Conservation (phyloP, 352 stramenopile species). For the Phytopythium boreale region DNA sequence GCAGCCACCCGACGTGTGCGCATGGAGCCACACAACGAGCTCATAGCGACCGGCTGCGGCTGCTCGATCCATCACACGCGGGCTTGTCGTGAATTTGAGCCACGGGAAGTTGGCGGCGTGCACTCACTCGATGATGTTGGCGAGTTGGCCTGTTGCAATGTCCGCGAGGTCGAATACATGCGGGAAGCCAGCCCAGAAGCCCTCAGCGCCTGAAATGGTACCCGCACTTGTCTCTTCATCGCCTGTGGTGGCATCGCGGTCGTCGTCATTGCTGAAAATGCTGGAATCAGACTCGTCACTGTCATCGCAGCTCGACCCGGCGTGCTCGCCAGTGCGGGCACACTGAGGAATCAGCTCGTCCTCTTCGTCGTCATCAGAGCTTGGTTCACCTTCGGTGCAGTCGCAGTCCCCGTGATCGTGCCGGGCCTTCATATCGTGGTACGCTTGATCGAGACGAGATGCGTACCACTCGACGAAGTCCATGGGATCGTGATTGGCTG, state of each 20-base stretch:
- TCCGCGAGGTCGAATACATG: neutral
- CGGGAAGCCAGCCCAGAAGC: neutral
- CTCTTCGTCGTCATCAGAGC: neutral
- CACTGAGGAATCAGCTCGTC: neutral
- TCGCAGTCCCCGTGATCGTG: neutral
- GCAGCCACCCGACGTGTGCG: neutral
- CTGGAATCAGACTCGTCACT: neutral
- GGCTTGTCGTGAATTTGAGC: neutral
- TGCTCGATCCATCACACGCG: neutral
- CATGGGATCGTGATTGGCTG: neutral
- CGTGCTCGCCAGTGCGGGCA: neutral
- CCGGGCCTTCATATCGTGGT: neutral
- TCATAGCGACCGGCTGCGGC: neutral
- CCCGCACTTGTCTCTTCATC: too few relatives aligned
- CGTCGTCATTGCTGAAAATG: neutral
- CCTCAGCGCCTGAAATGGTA: too few relatives aligned
- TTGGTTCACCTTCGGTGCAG: neutral
- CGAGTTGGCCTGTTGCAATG: neutral
- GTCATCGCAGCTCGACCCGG: neutral
- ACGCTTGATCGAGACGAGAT: neutral
- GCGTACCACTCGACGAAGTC: neutral
- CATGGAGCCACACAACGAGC: neutral
- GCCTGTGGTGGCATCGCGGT: neutral
- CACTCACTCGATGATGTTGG: neutral
- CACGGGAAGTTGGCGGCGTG: neutral